Conservation (phyloP, 371 early-diverging fungal species). For the Apophysomyces ossiformis region DNA sequence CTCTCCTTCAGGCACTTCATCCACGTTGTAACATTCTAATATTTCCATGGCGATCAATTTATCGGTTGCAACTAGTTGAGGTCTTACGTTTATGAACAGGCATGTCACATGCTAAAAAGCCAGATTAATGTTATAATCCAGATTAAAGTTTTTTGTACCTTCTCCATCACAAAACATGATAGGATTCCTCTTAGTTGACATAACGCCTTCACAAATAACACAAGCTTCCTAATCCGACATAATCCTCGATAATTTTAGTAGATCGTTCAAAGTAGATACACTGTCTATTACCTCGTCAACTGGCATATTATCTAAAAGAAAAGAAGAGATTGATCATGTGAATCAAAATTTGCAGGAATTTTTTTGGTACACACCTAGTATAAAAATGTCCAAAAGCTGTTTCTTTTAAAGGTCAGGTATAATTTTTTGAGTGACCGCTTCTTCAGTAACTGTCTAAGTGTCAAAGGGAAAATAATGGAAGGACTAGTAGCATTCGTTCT, state of each 20-base stretch:
- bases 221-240: conserved; percentile 30
- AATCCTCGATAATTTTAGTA: background rate
- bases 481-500: conserved; percentile 1
- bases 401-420: background rate
- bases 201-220: conserved; percentile 48
- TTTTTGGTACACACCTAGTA: conserved; percentile 4
- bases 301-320: conserved; percentile 2
- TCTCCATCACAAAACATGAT: conserved; percentile 59
- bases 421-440: conserved; percentile 12
- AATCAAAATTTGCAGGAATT: conserved; percentile 10
- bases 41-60: background rate
- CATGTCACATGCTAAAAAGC: conserved; percentile 43
- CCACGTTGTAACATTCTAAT: conserved; percentile 50
- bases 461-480: background rate
- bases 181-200: conserved; percentile 38
- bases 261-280: background rate
- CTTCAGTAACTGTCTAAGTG: conserved; percentile 8
- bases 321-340: background rate
- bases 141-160: conserved; percentile 28
- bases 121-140: background rate
- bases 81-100: conserved; percentile 51
- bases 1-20: conserved; percentile 47
- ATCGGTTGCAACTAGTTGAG: background rate
- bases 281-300: background rate
- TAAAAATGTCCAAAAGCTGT: background rate